Evolutionary conservation across 192 early-diverging fungal genomes (phyloP), one percentile per base, ranked within the genome.

Genomic region (Coemansia sp.): DNA sequence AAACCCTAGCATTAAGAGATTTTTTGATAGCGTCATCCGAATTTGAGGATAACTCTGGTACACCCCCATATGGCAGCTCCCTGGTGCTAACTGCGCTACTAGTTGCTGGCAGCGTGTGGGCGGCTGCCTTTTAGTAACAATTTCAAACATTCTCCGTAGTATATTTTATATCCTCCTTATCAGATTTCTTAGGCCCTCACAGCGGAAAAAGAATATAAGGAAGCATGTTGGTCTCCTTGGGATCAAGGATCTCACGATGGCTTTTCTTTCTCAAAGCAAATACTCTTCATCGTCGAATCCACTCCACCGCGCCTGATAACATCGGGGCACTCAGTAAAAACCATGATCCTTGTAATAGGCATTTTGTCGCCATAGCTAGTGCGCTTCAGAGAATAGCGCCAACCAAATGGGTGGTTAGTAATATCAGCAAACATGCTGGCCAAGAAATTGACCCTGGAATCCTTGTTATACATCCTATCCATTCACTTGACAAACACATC

Each of bases 391-490:
- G 93, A 94, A 46, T 85, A 89, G 1, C 85, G 86, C 27, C 97
- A 87, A 36, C 93, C 92, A 41, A 76, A 84, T 47, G 85, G 84
- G 60, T 88, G 68, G 84, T 90, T 85, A 4, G 94, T 89, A 33
- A 97, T 72, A 51, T 97, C 95, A 16, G 94, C 94, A 86, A 99
- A 97, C 12, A 98, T 95, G 44, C 93, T 94, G 31, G 92, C 92
- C 71, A 99, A 87, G 66, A 95, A 97, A 47, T 94, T 81, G 72
- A 84, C 97, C 24, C 89, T 87, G 33, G 95, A 93, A 44, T 89
- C 69, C 52, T 89, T 86, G 77, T 97, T 96, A 82, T 93, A 95
- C 29, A 79, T 72, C 38, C 87, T 90, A 40, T 90, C 87, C 67
- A 91, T 91, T 34, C 94, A 94, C 63, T 89, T 90, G 65, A 92